Evolutionary conservation across 2,329 filamentous ascomycete genomes (phyloP).

Genomic region (Sporothrix inflata): DNA sequence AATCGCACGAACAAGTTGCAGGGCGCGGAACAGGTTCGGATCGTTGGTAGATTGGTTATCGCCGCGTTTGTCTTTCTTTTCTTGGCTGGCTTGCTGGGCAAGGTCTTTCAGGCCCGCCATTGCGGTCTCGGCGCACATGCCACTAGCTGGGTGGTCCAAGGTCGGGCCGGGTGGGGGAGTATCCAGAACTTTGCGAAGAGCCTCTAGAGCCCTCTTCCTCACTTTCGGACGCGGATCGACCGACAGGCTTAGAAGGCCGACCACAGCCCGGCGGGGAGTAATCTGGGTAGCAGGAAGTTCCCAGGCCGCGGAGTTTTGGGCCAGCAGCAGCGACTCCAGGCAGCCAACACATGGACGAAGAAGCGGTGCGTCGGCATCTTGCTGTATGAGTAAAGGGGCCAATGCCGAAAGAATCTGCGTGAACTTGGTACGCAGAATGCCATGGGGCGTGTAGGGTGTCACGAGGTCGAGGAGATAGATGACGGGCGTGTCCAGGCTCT

Average conservation of each 20-base stretch:
- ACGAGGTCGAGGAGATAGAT: slow-evolving; percentile 95
- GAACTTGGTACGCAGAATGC: slow-evolving; percentile 92
- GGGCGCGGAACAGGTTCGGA: slow-evolving; percentile 83
- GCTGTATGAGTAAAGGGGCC: slow-evolving; percentile 77
- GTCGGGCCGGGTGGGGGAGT: slow-evolving; percentile 88
- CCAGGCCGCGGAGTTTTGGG: slow-evolving; percentile 88
- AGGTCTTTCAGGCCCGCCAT: slow-evolving; percentile 79
- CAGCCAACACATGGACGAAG: slow-evolving; percentile 88
- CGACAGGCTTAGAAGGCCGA: slow-evolving; percentile 80
- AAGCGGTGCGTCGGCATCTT: slow-evolving; percentile 83
- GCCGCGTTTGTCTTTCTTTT: slow-evolving; percentile 70
- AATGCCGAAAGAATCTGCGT: slow-evolving; percentile 86
- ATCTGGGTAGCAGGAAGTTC: slow-evolving; percentile 80
- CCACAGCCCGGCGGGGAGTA: slow-evolving; percentile 83
- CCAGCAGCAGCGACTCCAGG: slow-evolving; percentile 85
- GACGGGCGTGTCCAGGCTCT: slow-evolving; percentile 80
- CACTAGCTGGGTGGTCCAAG: slow-evolving; percentile 89
- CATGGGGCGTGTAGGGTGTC: slow-evolving; percentile 79
- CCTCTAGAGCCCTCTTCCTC: slow-evolving; percentile 89
- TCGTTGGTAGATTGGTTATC: slow-evolving; percentile 64
- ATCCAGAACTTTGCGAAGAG: slow-evolving; percentile 78
- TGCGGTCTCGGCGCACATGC: slow-evolving; percentile 93
- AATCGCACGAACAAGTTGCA: slow-evolving; percentile 90
- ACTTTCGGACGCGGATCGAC: slow-evolving; percentile 92
- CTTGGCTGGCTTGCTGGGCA: slow-evolving; percentile 61